These are phyloP conservation scores for Daphne laureola DNA, from an alignment of 441 rosid genomes.

Conservation along the genomic window DNA sequence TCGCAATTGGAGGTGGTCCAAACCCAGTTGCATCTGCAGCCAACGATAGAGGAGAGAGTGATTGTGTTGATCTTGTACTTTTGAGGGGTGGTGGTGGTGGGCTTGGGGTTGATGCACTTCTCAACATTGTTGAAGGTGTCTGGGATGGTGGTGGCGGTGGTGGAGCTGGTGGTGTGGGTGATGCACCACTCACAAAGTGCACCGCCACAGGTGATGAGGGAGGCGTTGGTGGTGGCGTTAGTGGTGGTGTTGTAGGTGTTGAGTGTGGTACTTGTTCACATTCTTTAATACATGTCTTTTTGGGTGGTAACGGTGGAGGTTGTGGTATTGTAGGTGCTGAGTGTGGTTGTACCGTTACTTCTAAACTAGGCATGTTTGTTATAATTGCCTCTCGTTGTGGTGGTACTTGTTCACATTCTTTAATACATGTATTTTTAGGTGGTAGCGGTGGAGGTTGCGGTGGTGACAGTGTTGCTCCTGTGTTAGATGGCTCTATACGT, in stretches of 20 bases:
- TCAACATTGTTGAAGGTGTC: conserved; percentile 9
- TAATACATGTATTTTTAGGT: no score
- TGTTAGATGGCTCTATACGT: conserved; percentile 4
- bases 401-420: no score
- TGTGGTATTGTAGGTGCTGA: conserved; percentile 10
- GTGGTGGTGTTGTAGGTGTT: background rate
- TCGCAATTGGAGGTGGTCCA: conserved; percentile 22
- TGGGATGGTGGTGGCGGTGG: conserved; percentile 2
- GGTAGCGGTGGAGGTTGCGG: conserved; percentile 6
- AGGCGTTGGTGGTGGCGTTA: conserved; percentile 13
- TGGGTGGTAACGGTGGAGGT: conserved; percentile 3
- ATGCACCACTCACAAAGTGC: background rate
- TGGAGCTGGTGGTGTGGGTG: conserved; percentile 2
- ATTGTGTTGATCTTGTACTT: background rate
- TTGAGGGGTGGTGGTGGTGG: conserved; percentile 27
- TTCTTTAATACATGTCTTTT: no score
- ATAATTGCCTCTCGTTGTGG: no score
- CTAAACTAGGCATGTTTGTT: no score
- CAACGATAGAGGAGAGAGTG: conserved; percentile 18
- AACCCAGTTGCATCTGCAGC: conserved; percentile 23
- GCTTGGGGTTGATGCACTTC: conserved; percentile 19
- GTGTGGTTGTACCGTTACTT: no score
- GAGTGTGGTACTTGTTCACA: background rate
- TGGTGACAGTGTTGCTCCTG: background rate
- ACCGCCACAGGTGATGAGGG: conserved; percentile 2